Conservation (phyloP, 2,329 filamentous ascomycete genomes). For the Metarhizium anisopliae region DNA sequence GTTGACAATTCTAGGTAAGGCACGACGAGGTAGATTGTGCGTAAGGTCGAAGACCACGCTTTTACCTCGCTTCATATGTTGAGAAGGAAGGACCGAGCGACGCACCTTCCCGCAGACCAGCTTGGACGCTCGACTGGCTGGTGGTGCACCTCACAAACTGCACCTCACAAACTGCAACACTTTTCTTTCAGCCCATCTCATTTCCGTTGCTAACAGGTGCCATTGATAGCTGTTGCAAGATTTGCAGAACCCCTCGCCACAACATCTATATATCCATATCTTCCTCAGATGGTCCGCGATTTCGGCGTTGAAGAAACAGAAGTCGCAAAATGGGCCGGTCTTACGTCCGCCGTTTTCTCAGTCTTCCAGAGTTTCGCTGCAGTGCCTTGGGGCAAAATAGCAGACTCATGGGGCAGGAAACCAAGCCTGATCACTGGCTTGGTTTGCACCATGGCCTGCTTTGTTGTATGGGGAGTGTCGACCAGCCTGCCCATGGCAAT, state of each 20-base stretch:
- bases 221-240: slow-evolving; percentile 56
- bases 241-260: slow-evolving; percentile 68
- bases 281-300: slow-evolving; percentile 75
- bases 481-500: slow-evolving; percentile 74
- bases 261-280: slow-evolving; percentile 61
- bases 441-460: slow-evolving; percentile 70
- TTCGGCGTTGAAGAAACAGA: slow-evolving; percentile 64
- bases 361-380: slow-evolving; percentile 63
- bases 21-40: not conserved
- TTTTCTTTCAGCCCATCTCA: not conserved
- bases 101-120: not conserved
- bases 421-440: slow-evolving; percentile 68
- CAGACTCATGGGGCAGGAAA: slow-evolving; percentile 75
- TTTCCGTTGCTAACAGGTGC: not conserved
- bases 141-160: not conserved
- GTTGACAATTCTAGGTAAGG: slow-evolving; percentile 66
- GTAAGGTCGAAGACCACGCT: not conserved
- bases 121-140: not conserved
- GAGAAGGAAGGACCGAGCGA: not conserved
- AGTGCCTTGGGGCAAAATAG: slow-evolving; percentile 66
- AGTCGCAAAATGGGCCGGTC: slow-evolving; percentile 72
- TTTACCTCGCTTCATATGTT: not conserved
- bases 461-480: slow-evolving; percentile 76
- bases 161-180: not conserved
- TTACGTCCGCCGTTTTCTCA: slow-evolving; percentile 65